A percentile compares a stretch with the other conserved stretches of the same genome.
Conservation (phyloP, 2,329 filamentous ascomycete genomes). For the Claviceps arundinis region DNA sequence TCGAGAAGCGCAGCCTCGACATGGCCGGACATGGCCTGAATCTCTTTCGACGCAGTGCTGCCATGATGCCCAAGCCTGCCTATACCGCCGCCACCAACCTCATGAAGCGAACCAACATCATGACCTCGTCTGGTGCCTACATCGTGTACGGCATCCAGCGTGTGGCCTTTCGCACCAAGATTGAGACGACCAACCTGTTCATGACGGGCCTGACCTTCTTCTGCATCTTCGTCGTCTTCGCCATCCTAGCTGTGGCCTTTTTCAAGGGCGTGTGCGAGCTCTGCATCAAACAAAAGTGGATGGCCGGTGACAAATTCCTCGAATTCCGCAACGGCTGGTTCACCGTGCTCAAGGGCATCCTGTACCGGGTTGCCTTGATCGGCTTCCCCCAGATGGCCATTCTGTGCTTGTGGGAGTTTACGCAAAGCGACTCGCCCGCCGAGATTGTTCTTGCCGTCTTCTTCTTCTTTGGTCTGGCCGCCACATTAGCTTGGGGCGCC, state of each 20-base stretch:
- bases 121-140: constrained; percentile 40
- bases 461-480: constrained; percentile 70
- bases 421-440: constrained; percentile 69
- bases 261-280: constrained; percentile 77
- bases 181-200: constrained; percentile 87
- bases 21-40: constrained; percentile 24
- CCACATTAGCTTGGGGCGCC: constrained; percentile 71
- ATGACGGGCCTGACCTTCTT: constrained; percentile 86
- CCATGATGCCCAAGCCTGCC: constrained; percentile 34
- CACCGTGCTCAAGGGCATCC: constrained; percentile 81
- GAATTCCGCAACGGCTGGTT: constrained; percentile 94
- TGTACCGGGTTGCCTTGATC: constrained; percentile 82
- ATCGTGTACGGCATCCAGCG: constrained; percentile 73
- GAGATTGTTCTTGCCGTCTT: constrained; percentile 79
- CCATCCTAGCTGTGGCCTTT: constrained; percentile 55
- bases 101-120: constrained; percentile 41
- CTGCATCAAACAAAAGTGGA: constrained; percentile 59
- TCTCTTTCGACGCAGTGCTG: constrained; percentile 41
- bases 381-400: constrained; percentile 86
- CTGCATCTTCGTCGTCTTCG: constrained; percentile 66
- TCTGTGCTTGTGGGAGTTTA: constrained; percentile 88
- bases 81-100: constrained; percentile 23
- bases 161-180: constrained; percentile 62
- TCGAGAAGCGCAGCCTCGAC: constrained; percentile 49
- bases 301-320: constrained; percentile 74